Evolutionary conservation across 148 eudicot species (phyloP), one percentile per base, ranked within the genome.

Genomic region (Spergularia marina): DNA sequence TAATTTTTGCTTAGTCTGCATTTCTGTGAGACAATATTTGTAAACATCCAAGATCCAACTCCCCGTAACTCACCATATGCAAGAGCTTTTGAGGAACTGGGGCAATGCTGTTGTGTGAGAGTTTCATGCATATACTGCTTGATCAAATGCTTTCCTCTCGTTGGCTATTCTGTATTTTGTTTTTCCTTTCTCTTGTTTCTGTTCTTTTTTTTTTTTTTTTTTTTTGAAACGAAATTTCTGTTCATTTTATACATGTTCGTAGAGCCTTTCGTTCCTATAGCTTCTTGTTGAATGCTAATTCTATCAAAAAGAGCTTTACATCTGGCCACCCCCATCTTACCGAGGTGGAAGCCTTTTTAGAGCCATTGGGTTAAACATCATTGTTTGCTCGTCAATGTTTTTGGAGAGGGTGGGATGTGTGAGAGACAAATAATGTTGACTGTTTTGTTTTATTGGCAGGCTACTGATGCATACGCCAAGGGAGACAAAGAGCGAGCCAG

Each of bases 381-480:
- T 23, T 21, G 34, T 21, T 11, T 60, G 39, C 39, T 57, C 23
- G 14, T 60, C 65, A 23, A 60, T 21, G 65, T 34, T 23, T 60
- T 60, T 7, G 23, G 21, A 56, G 65, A 60, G 36, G 65, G 44
- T n/a, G 51, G 44, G 9, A 18, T 9, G 23, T 30, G 40, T 69
- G 30, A 52, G 53, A 63, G 23, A 51, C 39, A 62, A 9, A 13
- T 51, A 17, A 65, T 0, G 8, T 12, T 51, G 10, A 78, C 25
- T 9, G 51, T 23, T 79, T 62, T 77, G 58, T 61, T 76, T 85
- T 53, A 40, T 77, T 78, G 71, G 30, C 83, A 92, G 95, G 89
- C 97, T 86, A 75, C 77, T 66, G 93, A 85, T 39, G 93, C 96
- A 72, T 89, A 64, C 74, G 64, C 52, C 12, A 71, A 83, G 68